Percentiles rank a stretch among this genome's conserved stretches.
Conservation (phyloP, 2,329 filamentous ascomycete species). For the Sordariomycetes sp. region DNA sequence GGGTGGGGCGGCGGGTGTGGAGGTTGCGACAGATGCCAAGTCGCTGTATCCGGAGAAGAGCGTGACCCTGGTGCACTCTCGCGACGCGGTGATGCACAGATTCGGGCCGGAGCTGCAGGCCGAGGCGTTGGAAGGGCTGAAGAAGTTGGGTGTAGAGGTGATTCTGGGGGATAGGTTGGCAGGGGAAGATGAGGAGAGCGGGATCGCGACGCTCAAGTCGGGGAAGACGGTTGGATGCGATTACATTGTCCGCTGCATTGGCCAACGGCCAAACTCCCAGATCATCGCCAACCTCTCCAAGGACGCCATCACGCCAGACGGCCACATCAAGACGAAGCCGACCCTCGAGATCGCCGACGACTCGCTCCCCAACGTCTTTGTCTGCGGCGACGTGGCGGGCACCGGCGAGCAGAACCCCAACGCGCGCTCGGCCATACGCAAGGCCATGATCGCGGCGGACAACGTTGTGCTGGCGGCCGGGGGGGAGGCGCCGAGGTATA, state of each 20-base stretch:
- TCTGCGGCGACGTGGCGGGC: conserved; percentile 53
- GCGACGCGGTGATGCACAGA: conserved; percentile 37
- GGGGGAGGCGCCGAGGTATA: conserved; percentile 23
- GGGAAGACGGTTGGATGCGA: conserved; percentile 35
- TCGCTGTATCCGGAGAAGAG: conserved; percentile 42
- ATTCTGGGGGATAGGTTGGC: conserved; percentile 38
- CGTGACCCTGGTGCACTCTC: conserved; percentile 47
- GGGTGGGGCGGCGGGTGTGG: conserved; percentile 51
- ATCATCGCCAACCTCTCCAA: conserved; percentile 33
- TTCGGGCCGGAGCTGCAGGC: conserved; percentile 33
- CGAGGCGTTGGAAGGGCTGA: conserved; percentile 27
- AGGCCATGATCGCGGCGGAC: conserved; percentile 39
- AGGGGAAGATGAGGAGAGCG: conserved; percentile 20
- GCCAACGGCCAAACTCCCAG: conserved; percentile 45
- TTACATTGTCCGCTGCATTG: conserved; percentile 45
- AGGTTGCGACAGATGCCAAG: conserved; percentile 50
- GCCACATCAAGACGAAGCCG: conserved; percentile 40
- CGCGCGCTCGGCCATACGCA: conserved; percentile 40
- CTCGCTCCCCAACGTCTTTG: conserved; percentile 41
- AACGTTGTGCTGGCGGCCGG: conserved; percentile 41
- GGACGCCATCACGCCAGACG: conserved; percentile 29
- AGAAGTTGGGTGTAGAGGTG: conserved; percentile 34
- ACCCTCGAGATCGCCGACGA: conserved; percentile 45
- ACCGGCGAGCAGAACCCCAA: conserved; percentile 38
- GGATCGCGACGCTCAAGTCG: conserved; percentile 30